Evolutionary conservation across 805 yeast species (phyloP).

Genomic region (Lipomyces kockii): DNA sequence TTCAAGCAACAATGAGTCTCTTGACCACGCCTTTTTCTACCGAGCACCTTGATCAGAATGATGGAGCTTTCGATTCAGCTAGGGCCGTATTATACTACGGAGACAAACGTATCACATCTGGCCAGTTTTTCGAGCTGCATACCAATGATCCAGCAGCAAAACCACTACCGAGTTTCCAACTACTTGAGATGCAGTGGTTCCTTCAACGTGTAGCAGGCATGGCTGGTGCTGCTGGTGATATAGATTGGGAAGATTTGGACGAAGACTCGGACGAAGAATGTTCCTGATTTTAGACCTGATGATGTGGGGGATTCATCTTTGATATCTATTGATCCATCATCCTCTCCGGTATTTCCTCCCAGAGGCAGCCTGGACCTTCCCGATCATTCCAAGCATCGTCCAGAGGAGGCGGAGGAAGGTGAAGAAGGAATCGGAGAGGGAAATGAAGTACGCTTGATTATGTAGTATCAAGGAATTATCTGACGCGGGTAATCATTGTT

Average conservation of each 20-base stretch:
- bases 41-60: background rate
- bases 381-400: background rate
- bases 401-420: background rate
- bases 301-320: background rate
- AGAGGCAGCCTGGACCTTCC: background rate
- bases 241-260: background rate
- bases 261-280: background rate
- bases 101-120: background rate
- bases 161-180: background rate
- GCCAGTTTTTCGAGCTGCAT: background rate
- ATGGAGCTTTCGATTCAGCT: background rate
- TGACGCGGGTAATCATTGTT: too few species aligned
- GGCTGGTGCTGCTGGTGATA: background rate
- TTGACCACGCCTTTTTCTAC: background rate
- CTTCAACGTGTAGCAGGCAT: slow-evolving; percentile 1
- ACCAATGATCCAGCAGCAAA: background rate
- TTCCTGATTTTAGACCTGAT: background rate
- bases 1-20: background rate
- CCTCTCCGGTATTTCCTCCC: slow-evolving; percentile 1
- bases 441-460: background rate
- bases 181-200: slow-evolving; percentile 1
- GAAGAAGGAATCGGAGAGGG: slow-evolving; percentile 1
- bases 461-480: background rate
- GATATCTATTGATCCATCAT: background rate
- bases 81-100: background rate